Percentiles rank a stretch among this genome's conserved stretches.
Conservation (phyloP, 139 green algal genomes). For the Volvox africanus region DNA sequence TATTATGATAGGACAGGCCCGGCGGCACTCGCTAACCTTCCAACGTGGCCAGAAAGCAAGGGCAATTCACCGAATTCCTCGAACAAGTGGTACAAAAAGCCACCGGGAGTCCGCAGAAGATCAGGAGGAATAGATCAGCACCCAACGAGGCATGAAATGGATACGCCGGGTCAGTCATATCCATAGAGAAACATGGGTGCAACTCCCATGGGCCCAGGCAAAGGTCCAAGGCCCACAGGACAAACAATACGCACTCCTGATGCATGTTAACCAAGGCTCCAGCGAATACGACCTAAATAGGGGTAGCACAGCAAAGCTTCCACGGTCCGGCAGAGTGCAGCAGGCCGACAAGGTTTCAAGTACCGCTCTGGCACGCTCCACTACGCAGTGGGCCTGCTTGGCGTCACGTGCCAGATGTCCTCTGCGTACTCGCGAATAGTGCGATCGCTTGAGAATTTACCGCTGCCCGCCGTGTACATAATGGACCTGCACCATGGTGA, state of each 20-base stretch:
- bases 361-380: no score
- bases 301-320: background rate
- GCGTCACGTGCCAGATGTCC: slow-evolving; percentile 73
- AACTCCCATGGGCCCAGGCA: background rate
- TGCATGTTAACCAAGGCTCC: background rate
- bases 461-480: slow-evolving; percentile 89
- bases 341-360: no score
- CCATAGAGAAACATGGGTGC: no score
- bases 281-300: background rate
- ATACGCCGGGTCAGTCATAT: no score
- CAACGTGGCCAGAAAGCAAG: background rate
- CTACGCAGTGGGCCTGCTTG: slow-evolving; percentile 35
- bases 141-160: background rate
- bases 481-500: slow-evolving; percentile 79
- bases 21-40: background rate
- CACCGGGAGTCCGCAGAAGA: background rate
- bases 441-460: slow-evolving; percentile 96
- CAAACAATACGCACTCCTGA: background rate
- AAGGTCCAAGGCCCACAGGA: background rate
- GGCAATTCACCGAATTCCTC: background rate
- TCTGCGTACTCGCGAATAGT: slow-evolving; percentile 96
- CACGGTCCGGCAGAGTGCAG: no score
- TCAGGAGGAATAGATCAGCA: background rate
- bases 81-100: background rate
- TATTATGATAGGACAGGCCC: background rate